Evolutionary conservation across 2,329 filamentous ascomycete species (phyloP).

Genomic region (Bretziella fagacearum): DNA sequence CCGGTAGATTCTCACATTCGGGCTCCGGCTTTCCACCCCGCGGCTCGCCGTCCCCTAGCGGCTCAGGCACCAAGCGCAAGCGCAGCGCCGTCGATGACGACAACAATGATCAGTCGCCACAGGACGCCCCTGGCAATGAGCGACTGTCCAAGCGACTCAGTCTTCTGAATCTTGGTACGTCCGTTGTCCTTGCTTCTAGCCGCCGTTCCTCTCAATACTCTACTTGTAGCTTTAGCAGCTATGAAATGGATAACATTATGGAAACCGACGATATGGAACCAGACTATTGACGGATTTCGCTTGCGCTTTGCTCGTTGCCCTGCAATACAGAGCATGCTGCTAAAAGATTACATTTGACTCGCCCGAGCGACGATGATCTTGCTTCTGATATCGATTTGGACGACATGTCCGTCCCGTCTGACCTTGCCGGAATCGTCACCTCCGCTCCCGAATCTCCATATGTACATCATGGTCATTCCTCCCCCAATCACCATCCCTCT

Average conservation of each 20-base stretch:
- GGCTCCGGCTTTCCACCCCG: not conserved
- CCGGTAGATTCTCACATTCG: not conserved
- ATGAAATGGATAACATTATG: conserved; percentile 11
- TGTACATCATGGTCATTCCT: conserved; percentile 16
- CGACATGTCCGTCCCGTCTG: conserved; percentile 4
- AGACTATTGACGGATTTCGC: conserved; percentile 12
- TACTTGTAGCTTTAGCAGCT: conserved; percentile 9
- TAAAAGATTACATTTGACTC: not conserved
- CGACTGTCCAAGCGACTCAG: conserved; percentile 73
- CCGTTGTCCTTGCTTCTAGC: conserved; percentile 12
- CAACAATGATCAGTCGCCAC: not conserved
- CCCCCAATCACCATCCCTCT: conserved; percentile 14
- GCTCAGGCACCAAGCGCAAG: conserved; percentile 35
- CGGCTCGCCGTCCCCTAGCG: conserved; percentile 14
- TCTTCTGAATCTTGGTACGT: conserved; percentile 61
- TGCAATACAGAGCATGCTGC: conserved; percentile 36
- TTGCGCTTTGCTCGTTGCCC: conserved; percentile 1
- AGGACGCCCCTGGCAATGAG: conserved; percentile 42
- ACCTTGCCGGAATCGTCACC: not conserved
- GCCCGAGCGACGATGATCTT: not conserved
- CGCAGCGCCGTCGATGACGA: conserved; percentile 20
- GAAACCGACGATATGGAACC: conserved; percentile 17
- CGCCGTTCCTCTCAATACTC: conserved; percentile 11
- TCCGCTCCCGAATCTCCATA: conserved; percentile 11
- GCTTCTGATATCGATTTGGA: not conserved